Conservation (phyloP, 2,329 filamentous ascomycete genomes). For the Beauveria caledonica region DNA sequence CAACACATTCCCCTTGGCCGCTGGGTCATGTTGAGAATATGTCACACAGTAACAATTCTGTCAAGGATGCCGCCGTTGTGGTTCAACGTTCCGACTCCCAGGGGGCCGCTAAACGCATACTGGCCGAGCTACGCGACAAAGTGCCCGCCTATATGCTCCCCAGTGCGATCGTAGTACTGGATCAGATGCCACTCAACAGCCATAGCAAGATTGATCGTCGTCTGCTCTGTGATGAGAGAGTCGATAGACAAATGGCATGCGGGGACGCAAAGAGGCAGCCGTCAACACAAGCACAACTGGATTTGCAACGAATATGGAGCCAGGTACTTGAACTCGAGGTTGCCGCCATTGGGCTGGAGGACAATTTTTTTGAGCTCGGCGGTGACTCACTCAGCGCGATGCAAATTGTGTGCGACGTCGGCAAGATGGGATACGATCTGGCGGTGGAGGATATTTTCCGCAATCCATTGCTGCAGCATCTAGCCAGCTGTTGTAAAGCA, state of each 20-base stretch:
- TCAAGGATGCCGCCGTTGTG: neutral
- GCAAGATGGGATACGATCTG: too few species aligned
- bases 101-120: neutral
- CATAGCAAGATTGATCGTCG: neutral
- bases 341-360: neutral
- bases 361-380: too few species aligned
- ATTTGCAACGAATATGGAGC: neutral
- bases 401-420: too few species aligned
- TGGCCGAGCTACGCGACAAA: neutral
- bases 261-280: neutral
- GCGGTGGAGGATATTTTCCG: too few species aligned
- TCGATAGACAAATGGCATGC: neutral
- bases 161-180: neutral
- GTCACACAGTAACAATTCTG: too few species aligned
- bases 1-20: neutral
- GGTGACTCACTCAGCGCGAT: too few species aligned
- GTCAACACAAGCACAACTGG: neutral
- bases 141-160: neutral
- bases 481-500: too few species aligned
- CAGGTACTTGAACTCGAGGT: neutral
- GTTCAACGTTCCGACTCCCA: neutral
- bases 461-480: too few species aligned
- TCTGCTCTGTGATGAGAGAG: neutral
- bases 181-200: neutral
- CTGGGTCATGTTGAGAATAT: neutral